phyloP scores from a whole-genome alignment of 2,329 filamentous ascomycete species.

The Trichoderma citrinoviride region DNA sequence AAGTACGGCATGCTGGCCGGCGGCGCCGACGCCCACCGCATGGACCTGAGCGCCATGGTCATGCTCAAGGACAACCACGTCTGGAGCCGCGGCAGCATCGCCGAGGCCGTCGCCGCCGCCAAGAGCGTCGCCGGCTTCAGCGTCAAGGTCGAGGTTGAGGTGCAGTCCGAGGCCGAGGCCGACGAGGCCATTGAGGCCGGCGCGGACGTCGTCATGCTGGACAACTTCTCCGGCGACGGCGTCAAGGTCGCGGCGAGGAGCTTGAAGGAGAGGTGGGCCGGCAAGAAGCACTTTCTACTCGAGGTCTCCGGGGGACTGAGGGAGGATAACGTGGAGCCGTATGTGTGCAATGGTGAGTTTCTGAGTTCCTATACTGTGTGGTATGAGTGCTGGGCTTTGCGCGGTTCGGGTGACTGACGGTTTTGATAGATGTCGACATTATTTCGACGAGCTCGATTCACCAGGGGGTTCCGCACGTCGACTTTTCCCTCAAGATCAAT shows the following conservation, averaged over 20 bases:
- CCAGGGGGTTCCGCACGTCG: constrained; percentile 88
- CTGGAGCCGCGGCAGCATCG: constrained; percentile 85
- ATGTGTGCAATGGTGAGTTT: constrained; percentile 68
- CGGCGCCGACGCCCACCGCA: constrained; percentile 85
- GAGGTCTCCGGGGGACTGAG: constrained; percentile 92
- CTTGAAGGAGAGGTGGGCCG: constrained; percentile 78
- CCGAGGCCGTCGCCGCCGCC: constrained; percentile 78
- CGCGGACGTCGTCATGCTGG: constrained; percentile 94
- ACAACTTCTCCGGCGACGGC: constrained; percentile 84
- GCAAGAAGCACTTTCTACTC: constrained; percentile 70
- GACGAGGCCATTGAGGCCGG: constrained; percentile 88
- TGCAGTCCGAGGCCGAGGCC: constrained; percentile 81
- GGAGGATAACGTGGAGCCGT: constrained; percentile 75
- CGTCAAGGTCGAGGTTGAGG: constrained; percentile 95
- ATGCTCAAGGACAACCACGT: constrained; percentile 99
- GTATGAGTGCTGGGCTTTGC: neutral
- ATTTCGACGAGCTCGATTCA: constrained; percentile 96
- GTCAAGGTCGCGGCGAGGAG: constrained; percentile 71
- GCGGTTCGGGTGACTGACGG: neutral
- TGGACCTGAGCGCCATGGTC: constrained; percentile 90
- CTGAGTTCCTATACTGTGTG: neutral
- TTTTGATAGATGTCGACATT: constrained; percentile 76
- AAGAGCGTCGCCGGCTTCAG: constrained; percentile 83
- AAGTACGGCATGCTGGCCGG: constrained; percentile 98
- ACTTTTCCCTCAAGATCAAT: constrained; percentile 90